Percentiles rank a stretch among this genome's conserved stretches.
Conservation (phyloP, 2,329 filamentous ascomycete species). For the Aspergillus sp. region DNA sequence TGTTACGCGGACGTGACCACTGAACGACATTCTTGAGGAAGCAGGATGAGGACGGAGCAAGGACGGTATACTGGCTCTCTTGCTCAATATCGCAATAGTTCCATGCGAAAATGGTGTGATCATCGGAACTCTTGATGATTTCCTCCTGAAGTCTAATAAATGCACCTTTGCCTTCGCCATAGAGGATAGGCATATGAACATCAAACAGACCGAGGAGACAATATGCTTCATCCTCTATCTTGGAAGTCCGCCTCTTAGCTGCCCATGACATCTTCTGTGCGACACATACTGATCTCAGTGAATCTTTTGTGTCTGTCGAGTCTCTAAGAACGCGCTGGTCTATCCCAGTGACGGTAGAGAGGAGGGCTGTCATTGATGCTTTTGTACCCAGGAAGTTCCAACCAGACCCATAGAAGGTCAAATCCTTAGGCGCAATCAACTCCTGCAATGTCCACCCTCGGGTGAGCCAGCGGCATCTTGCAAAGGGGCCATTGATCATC, state of each 20-base stretch:
- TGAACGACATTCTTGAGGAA: background rate
- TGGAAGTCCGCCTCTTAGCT: conserved; percentile 22
- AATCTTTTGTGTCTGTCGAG: background rate
- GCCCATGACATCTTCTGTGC: conserved; percentile 32
- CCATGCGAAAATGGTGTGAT: background rate
- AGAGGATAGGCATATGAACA: background rate
- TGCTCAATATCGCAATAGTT: background rate
- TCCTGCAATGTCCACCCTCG: conserved; percentile 24
- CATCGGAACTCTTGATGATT: background rate
- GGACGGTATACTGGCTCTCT: background rate
- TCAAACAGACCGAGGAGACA: conserved; percentile 16
- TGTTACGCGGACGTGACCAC: background rate
- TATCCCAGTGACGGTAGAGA: background rate
- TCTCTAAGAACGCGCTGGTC: background rate
- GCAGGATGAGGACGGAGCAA: background rate
- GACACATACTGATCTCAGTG: conserved; percentile 3
- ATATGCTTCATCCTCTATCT: conserved; percentile 31
- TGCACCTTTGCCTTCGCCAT: background rate
- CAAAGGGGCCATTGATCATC: background rate
- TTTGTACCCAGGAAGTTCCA: background rate
- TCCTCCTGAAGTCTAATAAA: background rate
- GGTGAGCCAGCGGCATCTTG: conserved; percentile 14
- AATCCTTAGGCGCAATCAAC: conserved; percentile 10
- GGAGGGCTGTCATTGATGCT: background rate
- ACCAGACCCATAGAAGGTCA: conserved; percentile 8